phyloP scores from a whole-genome alignment of 352 stramenopile genomes.

The Globisporangium solare region DNA sequence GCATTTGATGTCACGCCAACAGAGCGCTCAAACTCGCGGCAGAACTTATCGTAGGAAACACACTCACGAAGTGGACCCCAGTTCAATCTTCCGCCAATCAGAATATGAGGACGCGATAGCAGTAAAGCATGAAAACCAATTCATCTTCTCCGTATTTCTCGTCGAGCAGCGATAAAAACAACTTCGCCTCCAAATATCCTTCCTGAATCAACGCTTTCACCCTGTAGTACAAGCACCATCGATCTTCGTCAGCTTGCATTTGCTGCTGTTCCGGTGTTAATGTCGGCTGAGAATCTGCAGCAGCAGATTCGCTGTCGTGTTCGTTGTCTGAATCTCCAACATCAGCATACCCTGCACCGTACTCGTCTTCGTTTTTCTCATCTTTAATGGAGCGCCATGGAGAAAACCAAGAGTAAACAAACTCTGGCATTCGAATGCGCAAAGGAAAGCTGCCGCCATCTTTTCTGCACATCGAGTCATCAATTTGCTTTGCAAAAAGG shows the following conservation, averaged over 20 bases:
- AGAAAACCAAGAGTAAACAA: slow-evolving; percentile 92
- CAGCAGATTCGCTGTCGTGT: background rate
- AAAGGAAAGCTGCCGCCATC: slow-evolving; percentile 37
- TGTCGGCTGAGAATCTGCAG: slow-evolving; percentile 5
- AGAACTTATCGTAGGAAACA: slow-evolving; percentile 56
- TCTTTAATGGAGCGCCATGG: slow-evolving; percentile 60
- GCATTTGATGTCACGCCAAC: slow-evolving; percentile 3
- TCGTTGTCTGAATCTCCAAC: background rate
- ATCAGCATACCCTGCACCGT: slow-evolving; percentile 1
- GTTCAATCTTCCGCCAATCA: slow-evolving; percentile 50
- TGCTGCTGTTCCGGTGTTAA: slow-evolving; percentile 29
- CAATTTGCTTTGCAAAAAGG: slow-evolving; percentile 83
- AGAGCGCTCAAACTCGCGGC: slow-evolving; percentile 37
- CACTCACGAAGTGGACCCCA: slow-evolving; percentile 59
- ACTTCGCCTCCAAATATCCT: slow-evolving; percentile 84
- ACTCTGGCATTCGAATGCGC: slow-evolving; percentile 89
- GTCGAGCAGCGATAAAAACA: slow-evolving; percentile 91
- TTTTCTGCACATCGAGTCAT: slow-evolving; percentile 69
- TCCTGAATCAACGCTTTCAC: slow-evolving; percentile 80
- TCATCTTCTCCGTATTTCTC: slow-evolving; percentile 92
- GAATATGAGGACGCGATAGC: slow-evolving; percentile 75
- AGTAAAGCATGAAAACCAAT: slow-evolving; percentile 88
- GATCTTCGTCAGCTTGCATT: slow-evolving; percentile 78
- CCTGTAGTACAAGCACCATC: slow-evolving; percentile 93
- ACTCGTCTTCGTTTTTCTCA: slow-evolving; percentile 43